Base-by-base conservation (phyloP, 2,329 filamentous ascomycete species). In the Trichoderma semiorbis region DNA sequence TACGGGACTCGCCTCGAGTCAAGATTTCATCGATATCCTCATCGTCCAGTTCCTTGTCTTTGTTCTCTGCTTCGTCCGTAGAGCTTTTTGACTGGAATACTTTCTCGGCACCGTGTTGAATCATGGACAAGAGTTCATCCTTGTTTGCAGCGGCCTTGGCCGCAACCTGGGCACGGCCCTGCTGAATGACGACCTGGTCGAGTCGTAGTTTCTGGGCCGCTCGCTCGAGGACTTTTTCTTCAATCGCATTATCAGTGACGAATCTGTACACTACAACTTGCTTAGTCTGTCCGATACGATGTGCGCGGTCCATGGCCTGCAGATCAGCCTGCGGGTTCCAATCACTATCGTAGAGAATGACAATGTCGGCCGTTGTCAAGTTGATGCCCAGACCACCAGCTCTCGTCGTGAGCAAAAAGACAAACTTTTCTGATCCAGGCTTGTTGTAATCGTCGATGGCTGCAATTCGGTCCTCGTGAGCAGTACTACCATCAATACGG, bases 391-490 rank as follows among this genome's bases (percentile, higher is more conserved):
- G 84, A 77, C 96, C 96, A 85, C 96, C 96, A 71, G 96, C 96
- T 83, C 96, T 91, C 50, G 96, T 99, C 0, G 96, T 99, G 60
- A 99, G 87, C 73, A 99, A 85, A 82, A 99, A 99, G 72, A 99
- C 88, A 77, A 98, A 99, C 81, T 97, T 98, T 79, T 99, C 96
- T 0, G 96, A 98, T 1, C 87, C 94, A 5, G 94, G 92, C 82
- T 93, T 97, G 85, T 99, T 99, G 88, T 99, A 99, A 12, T 98
- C 95, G 78, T 99, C 96, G 77, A 99, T 99, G 55, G 95, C 96
- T 28, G 94, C 91, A 78, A 99, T 98, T 80, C 96, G 94, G 79
- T 99, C 96, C 81, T 99, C 96, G 77, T 99, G 96, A 1, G 96
- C 95, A 16, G 96, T 99, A 62, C 95, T 91, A 78, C 96, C 96